Percentiles rank a stretch among this genome's conserved stretches.
Conservation (phyloP, 768 basidiomycete species). For the Chalciporus sphaerocephalus region DNA sequence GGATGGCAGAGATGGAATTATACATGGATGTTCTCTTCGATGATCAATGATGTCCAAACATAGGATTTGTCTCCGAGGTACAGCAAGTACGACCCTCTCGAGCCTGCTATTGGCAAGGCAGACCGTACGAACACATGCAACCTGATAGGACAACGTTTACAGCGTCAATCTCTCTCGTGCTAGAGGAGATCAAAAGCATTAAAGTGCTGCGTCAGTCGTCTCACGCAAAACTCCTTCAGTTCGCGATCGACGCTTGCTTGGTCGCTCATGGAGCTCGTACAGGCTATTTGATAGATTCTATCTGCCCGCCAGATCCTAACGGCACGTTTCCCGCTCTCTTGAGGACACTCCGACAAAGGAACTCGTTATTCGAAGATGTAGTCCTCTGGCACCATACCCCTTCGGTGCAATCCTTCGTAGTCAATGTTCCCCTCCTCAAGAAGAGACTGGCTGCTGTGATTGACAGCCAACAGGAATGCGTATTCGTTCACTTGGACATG, state of each 20-base stretch:
- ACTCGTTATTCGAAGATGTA: conserved; percentile 37
- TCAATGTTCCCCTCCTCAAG: conserved; percentile 35
- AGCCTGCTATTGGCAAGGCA: too few species aligned
- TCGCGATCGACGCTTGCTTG: conserved; percentile 40
- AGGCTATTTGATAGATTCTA: conserved; percentile 52
- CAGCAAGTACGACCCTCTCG: too few species aligned
- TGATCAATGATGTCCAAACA: too few species aligned
- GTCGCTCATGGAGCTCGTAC: conserved; percentile 39
- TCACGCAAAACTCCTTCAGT: conserved; percentile 19
- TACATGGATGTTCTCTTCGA: too few species aligned
- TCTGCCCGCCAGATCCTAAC: conserved; percentile 33
- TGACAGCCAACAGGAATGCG: not conserved
- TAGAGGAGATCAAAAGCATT: conserved; percentile 8
- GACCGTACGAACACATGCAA: conserved; percentile 3
- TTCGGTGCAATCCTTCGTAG: conserved; percentile 53
- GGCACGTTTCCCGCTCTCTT: conserved; percentile 37
- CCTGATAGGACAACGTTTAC: conserved; percentile 4
- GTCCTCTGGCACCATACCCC: conserved; percentile 43
- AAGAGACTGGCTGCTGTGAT: conserved; percentile 8
- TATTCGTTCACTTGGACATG: conserved; percentile 19
- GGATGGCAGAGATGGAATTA: too few species aligned
- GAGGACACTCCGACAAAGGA: conserved; percentile 34
- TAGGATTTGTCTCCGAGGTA: too few species aligned
- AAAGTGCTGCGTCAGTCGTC: conserved; percentile 7
- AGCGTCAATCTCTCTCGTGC: conserved; percentile 20